phyloP scores from a whole-genome alignment of 768 basidiomycete genomes.

The Russula vinacea region DNA sequence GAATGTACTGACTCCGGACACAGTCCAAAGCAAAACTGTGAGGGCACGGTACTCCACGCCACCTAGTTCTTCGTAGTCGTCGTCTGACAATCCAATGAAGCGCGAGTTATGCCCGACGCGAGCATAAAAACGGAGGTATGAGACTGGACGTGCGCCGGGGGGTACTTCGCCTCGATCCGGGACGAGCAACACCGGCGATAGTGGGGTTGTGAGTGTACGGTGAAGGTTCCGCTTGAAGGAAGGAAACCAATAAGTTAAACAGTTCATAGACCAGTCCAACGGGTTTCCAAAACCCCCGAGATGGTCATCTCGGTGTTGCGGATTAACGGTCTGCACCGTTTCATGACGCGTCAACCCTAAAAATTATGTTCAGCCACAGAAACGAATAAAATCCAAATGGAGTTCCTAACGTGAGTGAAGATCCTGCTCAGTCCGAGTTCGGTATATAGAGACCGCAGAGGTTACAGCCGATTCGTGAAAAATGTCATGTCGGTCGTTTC shows the following conservation, averaged over 20 bases:
- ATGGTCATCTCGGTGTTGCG: slow-evolving; percentile 17
- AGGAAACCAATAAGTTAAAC: slow-evolving; percentile 59
- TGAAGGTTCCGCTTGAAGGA: slow-evolving; percentile 50
- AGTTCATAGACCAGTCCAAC: slow-evolving; percentile 30
- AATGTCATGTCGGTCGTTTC: not conserved
- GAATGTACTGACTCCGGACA: slow-evolving; percentile 56
- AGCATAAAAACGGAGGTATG: slow-evolving; percentile 35
- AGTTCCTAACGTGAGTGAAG: not conserved
- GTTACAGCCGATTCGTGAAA: not conserved
- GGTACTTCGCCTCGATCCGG: slow-evolving; percentile 26
- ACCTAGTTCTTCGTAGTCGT: slow-evolving; percentile 84
- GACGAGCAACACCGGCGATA: slow-evolving; percentile 45
- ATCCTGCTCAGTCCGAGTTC: not conserved
- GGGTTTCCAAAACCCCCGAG: slow-evolving; percentile 19
- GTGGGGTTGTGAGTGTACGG: slow-evolving; percentile 69
- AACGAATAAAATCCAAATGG: not conserved
- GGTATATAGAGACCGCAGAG: not conserved
- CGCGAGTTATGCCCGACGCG: slow-evolving; percentile 68
- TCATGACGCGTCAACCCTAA: slow-evolving; percentile 4
- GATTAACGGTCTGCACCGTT: slow-evolving; percentile 12
- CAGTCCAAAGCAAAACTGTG: slow-evolving; percentile 73
- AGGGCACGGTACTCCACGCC: slow-evolving; percentile 89
- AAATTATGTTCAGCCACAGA: not conserved
- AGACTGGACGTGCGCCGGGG: slow-evolving; percentile 34
- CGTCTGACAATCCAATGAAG: slow-evolving; percentile 71